Conservation (phyloP, 768 basidiomycete species). For the Dictyophora rubrovolvata region DNA sequence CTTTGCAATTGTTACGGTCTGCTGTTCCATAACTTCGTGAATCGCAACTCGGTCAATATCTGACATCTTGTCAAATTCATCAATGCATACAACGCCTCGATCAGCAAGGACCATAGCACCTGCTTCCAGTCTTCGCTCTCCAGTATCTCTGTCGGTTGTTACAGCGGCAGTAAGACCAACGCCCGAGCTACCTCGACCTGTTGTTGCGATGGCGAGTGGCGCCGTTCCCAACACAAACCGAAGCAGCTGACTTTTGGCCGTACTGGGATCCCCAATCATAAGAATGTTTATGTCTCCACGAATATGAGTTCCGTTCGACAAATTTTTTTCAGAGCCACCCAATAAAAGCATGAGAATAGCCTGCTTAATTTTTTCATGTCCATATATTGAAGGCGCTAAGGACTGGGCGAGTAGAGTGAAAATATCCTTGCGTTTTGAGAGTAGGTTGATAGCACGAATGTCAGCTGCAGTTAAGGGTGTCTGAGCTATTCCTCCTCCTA, state of each 20-base stretch:
- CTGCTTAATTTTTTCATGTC: conserved; percentile 91
- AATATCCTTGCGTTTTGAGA: conserved; percentile 78
- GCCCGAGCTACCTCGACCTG: conserved; percentile 95
- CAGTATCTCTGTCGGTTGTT: conserved; percentile 96
- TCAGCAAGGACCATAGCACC: conserved; percentile 99
- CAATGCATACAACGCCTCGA: conserved; percentile 97
- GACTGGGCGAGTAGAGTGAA: conserved; percentile 87
- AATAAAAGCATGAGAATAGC: conserved; percentile 88
- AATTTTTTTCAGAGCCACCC: conserved; percentile 95
- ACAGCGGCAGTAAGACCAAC: conserved; percentile 99
- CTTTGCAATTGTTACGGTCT: conserved; percentile 98
- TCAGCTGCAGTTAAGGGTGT: conserved; percentile 86
- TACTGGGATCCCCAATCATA: conserved; percentile 99
- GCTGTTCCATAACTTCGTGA: conserved; percentile 99
- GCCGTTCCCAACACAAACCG: conserved; percentile 95
- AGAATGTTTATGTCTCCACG: conserved; percentile 98
- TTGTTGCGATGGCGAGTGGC: conserved; percentile 95
- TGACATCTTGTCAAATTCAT: conserved; percentile 99
- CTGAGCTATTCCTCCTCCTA: conserved; percentile 91
- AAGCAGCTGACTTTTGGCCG: conserved; percentile 92
- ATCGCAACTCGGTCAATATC: conserved; percentile 98
- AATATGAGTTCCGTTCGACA: conserved; percentile 95
- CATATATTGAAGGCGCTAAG: conserved; percentile 94
- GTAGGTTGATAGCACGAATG: conserved; percentile 91
- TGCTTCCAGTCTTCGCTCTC: conserved; percentile 92